Evolutionary conservation across 441 rosid genomes (phyloP), one percentile per base, ranked within the genome.

Genomic region (Eugenia klotzschiana): DNA sequence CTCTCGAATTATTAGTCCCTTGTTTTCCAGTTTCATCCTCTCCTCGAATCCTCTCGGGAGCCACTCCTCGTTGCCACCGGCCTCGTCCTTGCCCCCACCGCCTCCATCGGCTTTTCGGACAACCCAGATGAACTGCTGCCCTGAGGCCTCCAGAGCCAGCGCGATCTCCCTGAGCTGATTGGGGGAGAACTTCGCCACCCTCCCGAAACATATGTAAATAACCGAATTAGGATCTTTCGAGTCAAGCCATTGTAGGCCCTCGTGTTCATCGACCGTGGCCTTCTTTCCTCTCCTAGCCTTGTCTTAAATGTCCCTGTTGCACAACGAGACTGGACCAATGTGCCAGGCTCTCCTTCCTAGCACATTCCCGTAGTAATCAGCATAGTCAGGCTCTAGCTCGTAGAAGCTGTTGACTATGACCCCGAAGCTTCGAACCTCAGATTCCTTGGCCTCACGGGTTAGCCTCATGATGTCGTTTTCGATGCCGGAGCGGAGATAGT

Each of bases 321-420:
- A 88, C 4, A 91, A 40, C 1, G 92, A 94, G 58, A 94, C 87
- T 0, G 96, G 94, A 57, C 94, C 97, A 0, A 94, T 83, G 81
- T 88, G 89, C 96, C 97, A 93, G 6, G 91, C 91, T 82, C 83
- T 92, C 81, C 9, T 90, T 16, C 92, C 92, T 23, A 92, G 79
- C 79, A 84, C 86, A 13, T 87, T 86, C 79, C 87, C 79, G 84
- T 82, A 92, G 83, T 88, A 85, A 85, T 91, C 93, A 37, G 88
- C 92, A 54, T 92, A 94, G 23, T 8, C 58, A 0, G 92, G 83
- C 69, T 92, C 96, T 3, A 93, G 91, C 87, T 93, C 95, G 40
- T 92, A 89, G 88, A 91, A 92, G 74, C 95, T 94, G 86, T 93
- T 94, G 84, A 92, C 83, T 51, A 93, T 57, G 51, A 88, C 87